Conservation (phyloP, 169 alveolate species). For the Eimeria acervulina region DNA sequence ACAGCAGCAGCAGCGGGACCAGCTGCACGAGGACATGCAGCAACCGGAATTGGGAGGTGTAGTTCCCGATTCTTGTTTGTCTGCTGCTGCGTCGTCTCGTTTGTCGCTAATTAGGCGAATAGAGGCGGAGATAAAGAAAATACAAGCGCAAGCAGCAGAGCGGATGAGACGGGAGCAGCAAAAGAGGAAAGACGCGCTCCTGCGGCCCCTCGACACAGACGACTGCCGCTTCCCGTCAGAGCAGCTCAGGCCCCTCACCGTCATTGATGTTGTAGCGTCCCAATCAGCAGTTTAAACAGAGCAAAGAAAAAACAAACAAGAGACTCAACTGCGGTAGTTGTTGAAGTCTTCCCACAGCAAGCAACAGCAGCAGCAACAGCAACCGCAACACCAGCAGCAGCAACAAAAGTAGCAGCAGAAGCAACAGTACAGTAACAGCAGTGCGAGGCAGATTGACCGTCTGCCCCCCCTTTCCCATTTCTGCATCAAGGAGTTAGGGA, state of each 20-base stretch:
- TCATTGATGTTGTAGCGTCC: neutral
- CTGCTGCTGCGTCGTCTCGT: neutral
- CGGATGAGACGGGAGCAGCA: neutral
- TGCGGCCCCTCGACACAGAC: neutral
- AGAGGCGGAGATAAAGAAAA: neutral
- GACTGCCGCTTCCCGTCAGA: neutral
- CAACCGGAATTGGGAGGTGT: neutral
- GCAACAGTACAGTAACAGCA: neutral
- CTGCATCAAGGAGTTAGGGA: no score
- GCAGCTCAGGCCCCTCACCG: conserved; percentile 30
- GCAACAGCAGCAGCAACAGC: neutral
- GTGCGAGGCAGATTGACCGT: no score
- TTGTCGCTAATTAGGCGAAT: neutral
- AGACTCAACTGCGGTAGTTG: neutral
- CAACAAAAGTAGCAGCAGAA: neutral
- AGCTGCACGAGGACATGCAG: conserved; percentile 7
- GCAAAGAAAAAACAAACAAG: neutral
- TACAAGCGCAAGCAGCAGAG: neutral
- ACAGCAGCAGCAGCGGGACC: neutral
- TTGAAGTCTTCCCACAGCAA: neutral
- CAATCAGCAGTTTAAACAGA: neutral
- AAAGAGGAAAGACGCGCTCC: neutral
- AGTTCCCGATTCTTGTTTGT: neutral
- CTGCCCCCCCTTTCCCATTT: no score
- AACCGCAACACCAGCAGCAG: neutral